Evolutionary conservation across 202 grass and related monocot genomes (phyloP), one percentile per base, ranked within the genome.

Genomic region (Schoenoplectus triqueter): DNA sequence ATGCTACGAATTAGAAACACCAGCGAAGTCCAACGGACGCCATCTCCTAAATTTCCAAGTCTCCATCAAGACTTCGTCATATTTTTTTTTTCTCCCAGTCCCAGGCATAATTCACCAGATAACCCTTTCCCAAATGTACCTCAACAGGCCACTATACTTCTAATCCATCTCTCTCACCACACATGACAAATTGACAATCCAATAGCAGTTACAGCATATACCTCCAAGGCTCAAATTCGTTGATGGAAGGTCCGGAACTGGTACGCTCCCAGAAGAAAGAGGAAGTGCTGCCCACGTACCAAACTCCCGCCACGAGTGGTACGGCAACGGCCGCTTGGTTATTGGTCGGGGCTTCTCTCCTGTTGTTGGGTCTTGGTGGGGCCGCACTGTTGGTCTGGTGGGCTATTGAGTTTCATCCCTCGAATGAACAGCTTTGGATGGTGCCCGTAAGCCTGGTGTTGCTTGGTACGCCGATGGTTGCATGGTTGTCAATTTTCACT

Each of bases 381-480:
- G 89, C 92, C 0, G 91, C 15, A 0, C 69, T 95, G 69, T 81
- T 97, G 89, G 88, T 91, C 65, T 97, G 90, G 91, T 95, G 95
- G 95, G 88, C 78, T 62, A 19, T 95, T 48, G 91, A 41, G 74
- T 97, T 97, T 88, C 95, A 93, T 86, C 92, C 76, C 3, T 64
- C 66, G 46, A 88, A 78, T 4, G 47, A 85, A 82, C 92, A 93
- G 89, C 80, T 95, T 0, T 97, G 95, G 95, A 97, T 97, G 95
- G 95, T 95, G 54, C 95, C 95, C 74, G 91, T 93, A 10, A 90
- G 95, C 45, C 83, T 97, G 83, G 75, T 97, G 80, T 87, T 97
- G 17, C 87, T 93, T 83, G 95, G 92, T 86, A 97, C 95, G 17
- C 89, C 91, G 55, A 84, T 92, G 64, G 8, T 97, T 87, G 81